These are phyloP conservation scores for Codiaeum variegatum DNA, from an alignment of 441 rosid genomes.

Conservation along the genomic window DNA sequence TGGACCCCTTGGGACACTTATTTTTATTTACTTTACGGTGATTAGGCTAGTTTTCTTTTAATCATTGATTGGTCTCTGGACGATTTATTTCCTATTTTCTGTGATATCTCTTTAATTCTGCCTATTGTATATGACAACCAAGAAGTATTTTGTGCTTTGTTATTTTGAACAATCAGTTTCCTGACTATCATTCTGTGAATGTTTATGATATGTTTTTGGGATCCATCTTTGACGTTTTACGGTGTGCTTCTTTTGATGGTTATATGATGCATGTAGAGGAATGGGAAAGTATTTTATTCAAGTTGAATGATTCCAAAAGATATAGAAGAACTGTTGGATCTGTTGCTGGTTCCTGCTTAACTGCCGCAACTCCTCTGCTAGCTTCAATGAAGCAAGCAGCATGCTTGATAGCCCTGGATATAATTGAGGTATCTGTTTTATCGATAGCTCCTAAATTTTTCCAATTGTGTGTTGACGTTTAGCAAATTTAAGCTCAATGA, in stretches of 20 bases:
- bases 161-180: neutral
- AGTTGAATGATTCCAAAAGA: conserved; percentile 67
- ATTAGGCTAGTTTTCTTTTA: neutral
- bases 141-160: neutral
- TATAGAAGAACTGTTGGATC: conserved; percentile 83
- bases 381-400: conserved; percentile 63
- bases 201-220: neutral
- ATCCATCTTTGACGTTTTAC: conserved; percentile 7
- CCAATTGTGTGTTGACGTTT: neutral
- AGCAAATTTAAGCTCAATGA: neutral
- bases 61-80: neutral
- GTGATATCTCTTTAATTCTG: neutral
- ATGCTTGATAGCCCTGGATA: conserved; percentile 71
- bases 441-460: neutral
- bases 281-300: conserved; percentile 58
- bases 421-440: conserved; percentile 57
- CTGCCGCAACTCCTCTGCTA: conserved; percentile 66
- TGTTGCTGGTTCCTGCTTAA: conserved; percentile 71
- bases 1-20: too few species aligned
- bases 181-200: neutral
- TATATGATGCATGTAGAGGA: conserved; percentile 36
- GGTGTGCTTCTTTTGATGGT: conserved; percentile 9
- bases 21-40: neutral
- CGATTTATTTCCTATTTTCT: neutral
- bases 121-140: neutral